Evolutionary conservation across 108 stramenopile species (phyloP).

Genomic region (Hondaea fermentalgiana): DNA sequence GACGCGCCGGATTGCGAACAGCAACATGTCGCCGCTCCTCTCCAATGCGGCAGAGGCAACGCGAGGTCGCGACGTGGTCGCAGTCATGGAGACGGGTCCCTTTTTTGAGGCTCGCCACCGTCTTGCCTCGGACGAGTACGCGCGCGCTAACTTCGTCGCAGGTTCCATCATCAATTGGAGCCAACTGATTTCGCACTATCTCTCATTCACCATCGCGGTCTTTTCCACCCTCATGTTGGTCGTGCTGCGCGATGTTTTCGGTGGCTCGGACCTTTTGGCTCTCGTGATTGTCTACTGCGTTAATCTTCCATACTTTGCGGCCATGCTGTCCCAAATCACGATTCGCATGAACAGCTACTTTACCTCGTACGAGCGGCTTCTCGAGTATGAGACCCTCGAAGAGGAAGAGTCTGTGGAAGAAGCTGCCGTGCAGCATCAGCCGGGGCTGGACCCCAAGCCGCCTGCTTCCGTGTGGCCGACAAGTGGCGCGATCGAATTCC

Average conservation of each 20-base stretch:
- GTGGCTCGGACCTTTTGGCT: not conserved
- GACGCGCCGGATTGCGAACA: not conserved
- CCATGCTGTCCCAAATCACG: not conserved
- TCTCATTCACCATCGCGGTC: not conserved
- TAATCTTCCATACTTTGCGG: not conserved
- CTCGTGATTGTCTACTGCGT: not conserved
- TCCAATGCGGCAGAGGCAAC: not conserved
- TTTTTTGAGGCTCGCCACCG: conserved; percentile 1
- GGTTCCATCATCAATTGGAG: conserved; percentile 5
- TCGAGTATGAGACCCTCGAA: conserved; percentile 15
- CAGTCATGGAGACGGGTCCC: not conserved
- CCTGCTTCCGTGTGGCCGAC: conserved; percentile 52
- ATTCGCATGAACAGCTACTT: conserved; percentile 13
- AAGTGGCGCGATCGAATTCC: conserved; percentile 60
- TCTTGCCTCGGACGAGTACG: conserved; percentile 1
- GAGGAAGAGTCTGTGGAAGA: not conserved
- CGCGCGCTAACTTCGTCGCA: not conserved
- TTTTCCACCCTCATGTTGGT: not conserved
- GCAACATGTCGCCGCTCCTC: not conserved
- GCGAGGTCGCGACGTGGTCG: not conserved
- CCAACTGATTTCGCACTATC: not conserved
- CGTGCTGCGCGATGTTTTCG: not conserved
- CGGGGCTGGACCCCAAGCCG: not conserved
- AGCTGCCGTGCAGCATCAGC: not conserved
- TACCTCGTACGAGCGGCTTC: conserved; percentile 32